A percentile compares a stretch with the other conserved stretches of the same genome.
Conservation (phyloP, 2,329 filamentous ascomycete species). For the Exophiala xenobiotica region DNA sequence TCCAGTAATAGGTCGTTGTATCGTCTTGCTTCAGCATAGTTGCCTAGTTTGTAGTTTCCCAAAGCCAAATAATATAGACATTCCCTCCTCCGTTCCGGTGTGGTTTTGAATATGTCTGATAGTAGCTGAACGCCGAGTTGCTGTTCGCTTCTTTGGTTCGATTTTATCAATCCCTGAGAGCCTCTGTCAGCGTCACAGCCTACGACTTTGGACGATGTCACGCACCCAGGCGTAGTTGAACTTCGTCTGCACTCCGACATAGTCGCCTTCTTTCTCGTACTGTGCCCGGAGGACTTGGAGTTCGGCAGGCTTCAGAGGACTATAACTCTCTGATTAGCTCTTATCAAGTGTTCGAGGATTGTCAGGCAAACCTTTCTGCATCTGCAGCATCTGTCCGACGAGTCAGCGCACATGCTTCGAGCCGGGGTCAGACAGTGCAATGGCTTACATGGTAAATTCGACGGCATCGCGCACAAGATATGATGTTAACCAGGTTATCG, state of each 20-base stretch:
- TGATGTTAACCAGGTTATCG: no score
- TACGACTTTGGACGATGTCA: not conserved
- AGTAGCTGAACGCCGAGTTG: slow-evolving; percentile 92
- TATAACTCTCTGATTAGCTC: slow-evolving; percentile 37
- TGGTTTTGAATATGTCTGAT: slow-evolving; percentile 92
- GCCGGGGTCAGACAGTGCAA: not conserved
- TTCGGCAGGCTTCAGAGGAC: slow-evolving; percentile 86
- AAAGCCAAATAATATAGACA: slow-evolving; percentile 97
- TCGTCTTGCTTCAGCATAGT: slow-evolving; percentile 89
- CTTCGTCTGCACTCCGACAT: slow-evolving; percentile 95
- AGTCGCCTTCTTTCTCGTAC: slow-evolving; percentile 96
- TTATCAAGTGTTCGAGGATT: not conserved
- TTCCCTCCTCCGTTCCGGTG: slow-evolving; percentile 89
- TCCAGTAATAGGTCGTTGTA: slow-evolving; percentile 94
- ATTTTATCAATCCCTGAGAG: slow-evolving; percentile 87
- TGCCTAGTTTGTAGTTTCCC: slow-evolving; percentile 96
- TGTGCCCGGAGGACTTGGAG: slow-evolving; percentile 89
- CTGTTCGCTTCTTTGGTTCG: slow-evolving; percentile 76
- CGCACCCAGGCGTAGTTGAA: slow-evolving; percentile 98
- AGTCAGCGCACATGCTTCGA: slow-evolving; percentile 6
- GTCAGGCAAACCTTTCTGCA: slow-evolving; percentile 75
- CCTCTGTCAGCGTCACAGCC: slow-evolving; percentile 1
- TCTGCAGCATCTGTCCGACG: slow-evolving; percentile 80
- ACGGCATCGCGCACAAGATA: slow-evolving; percentile 37
- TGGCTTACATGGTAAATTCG: slow-evolving; percentile 52